Evolutionary conservation across 2,329 filamentous ascomycete genomes (phyloP), one percentile per base, ranked within the genome.

Genomic region (Botrytis hyacinthi): DNA sequence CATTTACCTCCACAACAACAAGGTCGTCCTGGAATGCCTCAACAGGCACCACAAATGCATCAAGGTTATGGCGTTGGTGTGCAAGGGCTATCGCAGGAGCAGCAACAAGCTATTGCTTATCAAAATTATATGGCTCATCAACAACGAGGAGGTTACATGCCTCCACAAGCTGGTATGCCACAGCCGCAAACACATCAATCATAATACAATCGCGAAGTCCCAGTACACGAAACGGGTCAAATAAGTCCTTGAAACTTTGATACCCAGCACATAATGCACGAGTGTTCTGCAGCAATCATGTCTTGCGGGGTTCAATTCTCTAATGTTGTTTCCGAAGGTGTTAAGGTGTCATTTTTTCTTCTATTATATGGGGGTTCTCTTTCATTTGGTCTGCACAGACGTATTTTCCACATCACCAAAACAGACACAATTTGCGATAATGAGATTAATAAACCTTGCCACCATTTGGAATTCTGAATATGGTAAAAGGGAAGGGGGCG

Each of bases 161-260:
- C 92, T 71, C 88, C 92, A 71, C 91, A 93, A 81, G 87, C 88
- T 76, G 90, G 92, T 79, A 93, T 96, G 88, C 91, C 92, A 73
- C 92, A 94, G 80, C 93, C 93, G 84, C 91, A 93, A 80, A 92
- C 93, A 77, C 93, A 95, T 83, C 92, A 93, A 84, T 91, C 92
- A 83, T 94, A 86, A 85, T 77, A 75, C 76, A 74, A 61, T 71
- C 63, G 76, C 76, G 78, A 60, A 71, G 59, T 75, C 75, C 74
- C 73, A 77, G 75, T 78, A 78, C 73, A 77, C 77, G 75, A 76
- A 51, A 74, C 78, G 77, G 78, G 75, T 76, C 76, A 74, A 77
- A 70, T 73, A 76, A 77, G 77, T 77, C 78, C 80, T 81, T 81
- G 81, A 73, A 82, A 82, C 83, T 83, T 57, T 85, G 85, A 89